Conservation (phyloP, 163 green algal genomes). For the Smithsoniella earleae region DNA sequence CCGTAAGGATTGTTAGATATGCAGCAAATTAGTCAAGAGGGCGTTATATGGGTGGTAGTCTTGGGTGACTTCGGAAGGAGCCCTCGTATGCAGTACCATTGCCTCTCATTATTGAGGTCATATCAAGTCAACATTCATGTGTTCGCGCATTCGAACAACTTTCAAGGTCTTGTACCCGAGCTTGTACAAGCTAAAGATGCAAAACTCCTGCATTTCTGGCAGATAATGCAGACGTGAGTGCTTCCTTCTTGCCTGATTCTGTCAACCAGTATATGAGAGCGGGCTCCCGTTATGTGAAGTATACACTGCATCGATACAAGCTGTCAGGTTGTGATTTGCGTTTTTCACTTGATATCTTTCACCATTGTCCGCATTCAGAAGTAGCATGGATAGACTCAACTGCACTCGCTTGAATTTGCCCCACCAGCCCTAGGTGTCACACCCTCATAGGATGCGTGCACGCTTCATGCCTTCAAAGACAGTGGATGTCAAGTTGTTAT, state of each 20-base stretch:
- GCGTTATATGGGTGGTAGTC: constrained; percentile 72
- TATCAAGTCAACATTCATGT: constrained; percentile 28
- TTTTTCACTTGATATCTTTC: neutral
- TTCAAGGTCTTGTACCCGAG: constrained; percentile 13
- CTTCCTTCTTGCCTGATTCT: neutral
- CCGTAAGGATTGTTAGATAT: too few species aligned
- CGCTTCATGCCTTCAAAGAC: too few species aligned
- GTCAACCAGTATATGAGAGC: neutral
- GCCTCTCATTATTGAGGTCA: constrained; percentile 54
- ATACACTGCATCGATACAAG: too few species aligned
- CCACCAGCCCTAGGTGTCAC: too few species aligned
- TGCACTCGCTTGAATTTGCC: neutral
- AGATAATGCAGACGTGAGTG: constrained; percentile 24
- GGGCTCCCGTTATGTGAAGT: neutral
- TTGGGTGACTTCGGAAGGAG: constrained; percentile 90
- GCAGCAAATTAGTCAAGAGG: too few species aligned
- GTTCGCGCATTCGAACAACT: neutral
- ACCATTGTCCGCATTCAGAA: neutral
- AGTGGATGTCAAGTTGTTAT: too few species aligned
- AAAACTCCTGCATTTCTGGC: neutral
- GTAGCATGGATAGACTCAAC: neutral
- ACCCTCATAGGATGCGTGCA: too few species aligned
- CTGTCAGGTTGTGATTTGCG: neutral
- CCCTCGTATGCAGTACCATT: constrained; percentile 93
- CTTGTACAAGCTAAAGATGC: neutral